Evolutionary conservation across 306 rosid genomes (phyloP), one percentile per base, ranked within the genome.

Genomic region (Malus orientalis): DNA sequence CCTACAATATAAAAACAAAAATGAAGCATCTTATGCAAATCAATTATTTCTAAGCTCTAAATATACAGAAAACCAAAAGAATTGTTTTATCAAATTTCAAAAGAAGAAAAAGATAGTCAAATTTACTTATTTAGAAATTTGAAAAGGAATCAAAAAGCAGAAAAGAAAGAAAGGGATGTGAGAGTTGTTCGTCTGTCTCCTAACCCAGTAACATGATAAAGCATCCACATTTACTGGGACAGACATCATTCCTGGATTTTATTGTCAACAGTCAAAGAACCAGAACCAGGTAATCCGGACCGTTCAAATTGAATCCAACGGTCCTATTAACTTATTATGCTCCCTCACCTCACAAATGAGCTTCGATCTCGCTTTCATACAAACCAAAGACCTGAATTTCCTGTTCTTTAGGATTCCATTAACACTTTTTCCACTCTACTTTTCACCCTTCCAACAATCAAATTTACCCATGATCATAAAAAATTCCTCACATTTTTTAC

Each of bases 171-270:
- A 81, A 54, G 72, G 80, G 78, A 82, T 78, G 60, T 63, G 76
- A 70, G 81, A 71, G 87, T 30, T 87, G 90, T 84, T 86, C 81
- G 76, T 80, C n/a, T 89, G 97, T 87, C 96, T 80, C 91, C 90
- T 66, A 59, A 36, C 77, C 71, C 58, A 78, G 74, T 61, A 81
- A 86, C 91, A 88, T 75, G 86, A 87, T 78, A 72, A 72, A 79
- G 83, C 76, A 74, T 83, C 65, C 80, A 63, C 82, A 75, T 66
- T 78, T 83, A 84, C 81, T 74, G 87, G 42, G 42, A 38, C 42
- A 7, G 42, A 7, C 42, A 38, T 38, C 42, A 38, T 38, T 7
- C 40, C 9, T 36, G 40, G 40, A 36, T 36, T 36, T 6, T 36
- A 36, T 7, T 36, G 9, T 6, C 40, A 0, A 0, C 40, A 7